phyloP scores from a whole-genome alignment of 140 eudicot genomes.

The Anethum foeniculum region DNA sequence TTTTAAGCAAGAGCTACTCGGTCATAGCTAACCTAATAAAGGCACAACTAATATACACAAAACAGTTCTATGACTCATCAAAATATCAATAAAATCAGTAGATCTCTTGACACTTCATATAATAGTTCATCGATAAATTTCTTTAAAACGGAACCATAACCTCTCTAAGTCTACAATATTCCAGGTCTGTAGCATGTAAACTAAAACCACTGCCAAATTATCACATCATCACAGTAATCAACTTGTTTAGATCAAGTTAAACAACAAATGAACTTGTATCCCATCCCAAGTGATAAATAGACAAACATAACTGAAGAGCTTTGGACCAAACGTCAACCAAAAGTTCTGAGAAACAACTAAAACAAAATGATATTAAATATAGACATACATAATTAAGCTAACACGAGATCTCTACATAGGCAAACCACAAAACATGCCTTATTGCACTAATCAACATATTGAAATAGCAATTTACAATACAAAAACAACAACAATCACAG shows the following conservation, averaged over 20 bases:
- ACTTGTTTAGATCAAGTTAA: not conserved
- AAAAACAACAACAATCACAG: not conserved
- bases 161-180: not conserved
- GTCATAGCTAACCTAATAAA: not conserved
- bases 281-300: not conserved
- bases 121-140: not conserved
- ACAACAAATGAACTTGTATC: not conserved
- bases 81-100: not conserved
- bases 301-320: not conserved
- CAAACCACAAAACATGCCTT: not conserved
- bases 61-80: not conserved
- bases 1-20: not conserved
- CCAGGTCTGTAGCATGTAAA: not conserved
- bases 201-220: not conserved
- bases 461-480: not conserved
- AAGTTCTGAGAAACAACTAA: not conserved
- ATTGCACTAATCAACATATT: not conserved
- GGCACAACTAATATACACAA: not conserved
- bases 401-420: not conserved
- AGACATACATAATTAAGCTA: not conserved
- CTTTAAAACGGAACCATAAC: not conserved
- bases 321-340: not conserved
- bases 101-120: not conserved
- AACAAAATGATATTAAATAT: not conserved
- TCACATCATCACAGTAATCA: not conserved